Evolutionary conservation across 495 filamentous ascomycete genomes (phyloP).

Genomic region (Xylaria longipes): DNA sequence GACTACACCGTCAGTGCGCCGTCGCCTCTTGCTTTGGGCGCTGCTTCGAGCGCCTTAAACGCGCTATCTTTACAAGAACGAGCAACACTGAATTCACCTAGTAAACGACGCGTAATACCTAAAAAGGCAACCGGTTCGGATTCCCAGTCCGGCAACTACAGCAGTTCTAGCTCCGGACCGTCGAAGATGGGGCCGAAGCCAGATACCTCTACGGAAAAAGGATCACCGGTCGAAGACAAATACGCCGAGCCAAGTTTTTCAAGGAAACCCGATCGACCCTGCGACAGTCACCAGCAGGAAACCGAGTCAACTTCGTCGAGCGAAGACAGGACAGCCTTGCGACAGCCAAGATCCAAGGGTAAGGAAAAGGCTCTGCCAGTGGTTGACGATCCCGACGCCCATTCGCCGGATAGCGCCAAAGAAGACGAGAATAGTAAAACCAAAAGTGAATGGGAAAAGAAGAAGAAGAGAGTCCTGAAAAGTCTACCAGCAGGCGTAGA

Average conservation of each 20-base stretch:
- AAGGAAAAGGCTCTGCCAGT: slow-evolving; percentile 34
- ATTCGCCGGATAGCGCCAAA: slow-evolving; percentile 42
- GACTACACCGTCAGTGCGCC: slow-evolving; percentile 36
- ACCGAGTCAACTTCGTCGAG: slow-evolving; percentile 30
- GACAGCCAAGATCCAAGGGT: slow-evolving; percentile 29
- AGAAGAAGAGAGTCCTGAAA: slow-evolving; percentile 66
- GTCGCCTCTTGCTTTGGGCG: slow-evolving; percentile 51
- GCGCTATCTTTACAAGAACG: slow-evolving; percentile 41
- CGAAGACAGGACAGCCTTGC: slow-evolving; percentile 28
- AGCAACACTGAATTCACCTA: slow-evolving; percentile 25
- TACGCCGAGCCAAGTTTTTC: slow-evolving; percentile 33
- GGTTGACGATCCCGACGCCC: slow-evolving; percentile 34
- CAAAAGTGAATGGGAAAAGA: slow-evolving; percentile 57
- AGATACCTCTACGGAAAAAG: slow-evolving; percentile 26
- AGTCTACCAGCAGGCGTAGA: slow-evolving; percentile 83
- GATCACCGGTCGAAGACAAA: slow-evolving; percentile 23
- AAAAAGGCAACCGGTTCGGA: slow-evolving; percentile 22
- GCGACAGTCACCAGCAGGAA: slow-evolving; percentile 25
- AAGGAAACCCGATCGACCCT: slow-evolving; percentile 28
- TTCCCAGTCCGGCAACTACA: slow-evolving; percentile 26
- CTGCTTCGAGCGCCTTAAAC: slow-evolving; percentile 55
- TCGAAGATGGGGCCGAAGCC: background rate
- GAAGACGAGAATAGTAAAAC: slow-evolving; percentile 44
- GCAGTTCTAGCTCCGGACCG: slow-evolving; percentile 21
- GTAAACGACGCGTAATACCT: slow-evolving; percentile 26